Base-by-base conservation (phyloP, 164 flowering plant species). In the Magnolia officinalis region DNA sequence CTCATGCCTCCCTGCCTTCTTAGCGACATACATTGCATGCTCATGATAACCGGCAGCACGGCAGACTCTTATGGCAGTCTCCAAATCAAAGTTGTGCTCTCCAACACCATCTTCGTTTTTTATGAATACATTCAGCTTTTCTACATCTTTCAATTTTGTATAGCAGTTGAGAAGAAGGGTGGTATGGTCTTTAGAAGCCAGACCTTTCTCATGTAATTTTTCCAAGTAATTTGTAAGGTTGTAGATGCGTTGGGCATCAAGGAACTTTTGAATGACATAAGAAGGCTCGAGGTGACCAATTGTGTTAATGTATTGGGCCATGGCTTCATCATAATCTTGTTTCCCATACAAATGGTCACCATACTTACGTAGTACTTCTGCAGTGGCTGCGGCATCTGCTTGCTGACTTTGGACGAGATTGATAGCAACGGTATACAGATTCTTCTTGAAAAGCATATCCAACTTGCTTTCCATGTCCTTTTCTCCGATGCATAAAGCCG, bases 401-500 rank as follows among this genome's bases (percentile, higher is more conserved):
- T 96, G 98, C 80, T 94, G 98, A 81, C 89, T 94, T 75, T 89
- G 98, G 55, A 96, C 99, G 79, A 96, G 92, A 87, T 96, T 93
- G 68, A 96, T 92, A 16, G 99, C 99, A 63, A 96, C 96, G 26
- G 98, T 85, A 76, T 96, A 96, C 3, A 94, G 92, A 83, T 93
- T 96, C 81, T 96, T 96, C 87, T 92, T 96, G 84, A 92, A 96
- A 70, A 96, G 95, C 96, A 96, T 89, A 82, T 96, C 99, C 86
- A 96, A 85, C 80, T 96, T 96, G 91, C 99, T 96, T 84, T 92
- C 99, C 99, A 96, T 96, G 80, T 96, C 99, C 82, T 96, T 96
- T 82, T 96, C 99, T 69, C 92, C 98, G 64, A 94, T 83, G 74
- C 91, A 87, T 73, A 94, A 75, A 75, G 86, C 90, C 2, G 97